These are phyloP conservation scores for Penicillium sp. DNA, from an alignment of 2,329 filamentous ascomycete species.

Conservation along the genomic window DNA sequence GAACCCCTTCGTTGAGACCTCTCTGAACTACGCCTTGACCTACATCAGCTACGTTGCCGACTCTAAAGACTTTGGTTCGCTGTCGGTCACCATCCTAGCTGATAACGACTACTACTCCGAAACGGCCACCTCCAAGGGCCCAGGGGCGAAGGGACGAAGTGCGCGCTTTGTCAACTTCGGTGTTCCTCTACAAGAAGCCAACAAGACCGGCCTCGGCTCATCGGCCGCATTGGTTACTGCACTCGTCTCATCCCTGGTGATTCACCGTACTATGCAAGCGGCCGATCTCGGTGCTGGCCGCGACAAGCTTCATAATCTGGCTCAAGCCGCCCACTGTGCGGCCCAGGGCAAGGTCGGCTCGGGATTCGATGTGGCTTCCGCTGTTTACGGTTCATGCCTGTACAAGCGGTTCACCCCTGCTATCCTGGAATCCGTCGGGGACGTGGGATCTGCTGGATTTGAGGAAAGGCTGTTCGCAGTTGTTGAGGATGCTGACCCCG, in stretches of 20 bases:
- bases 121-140: conserved; percentile 49
- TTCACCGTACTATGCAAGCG: conserved; percentile 49
- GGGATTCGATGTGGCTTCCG: conserved; percentile 92
- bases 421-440: conserved; percentile 69
- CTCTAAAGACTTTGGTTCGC: conserved; percentile 63
- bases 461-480: conserved; percentile 65
- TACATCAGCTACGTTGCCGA: conserved; percentile 65
- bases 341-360: conserved; percentile 96
- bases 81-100: conserved; percentile 83
- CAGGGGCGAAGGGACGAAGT: conserved; percentile 37
- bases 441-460: conserved; percentile 70
- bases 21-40: conserved; percentile 82
- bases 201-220: conserved; percentile 95
- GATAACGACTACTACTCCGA: conserved; percentile 97
- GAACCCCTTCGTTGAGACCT: conserved; percentile 92
- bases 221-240: conserved; percentile 92
- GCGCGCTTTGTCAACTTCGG: conserved; percentile 76
- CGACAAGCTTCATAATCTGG: conserved; percentile 81
- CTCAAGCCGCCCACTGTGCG: conserved; percentile 90
- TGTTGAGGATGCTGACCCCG: conserved; percentile 63
- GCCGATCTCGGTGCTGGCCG: conserved; percentile 55
- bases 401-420: conserved; percentile 91
- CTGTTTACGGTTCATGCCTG: conserved; percentile 86
- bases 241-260: conserved; percentile 62
- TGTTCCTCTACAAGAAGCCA: conserved; percentile 74